These are phyloP conservation scores for Pichia sp. DNA, from an alignment of 1,139 yeast genomes.

Conservation along the genomic window DNA sequence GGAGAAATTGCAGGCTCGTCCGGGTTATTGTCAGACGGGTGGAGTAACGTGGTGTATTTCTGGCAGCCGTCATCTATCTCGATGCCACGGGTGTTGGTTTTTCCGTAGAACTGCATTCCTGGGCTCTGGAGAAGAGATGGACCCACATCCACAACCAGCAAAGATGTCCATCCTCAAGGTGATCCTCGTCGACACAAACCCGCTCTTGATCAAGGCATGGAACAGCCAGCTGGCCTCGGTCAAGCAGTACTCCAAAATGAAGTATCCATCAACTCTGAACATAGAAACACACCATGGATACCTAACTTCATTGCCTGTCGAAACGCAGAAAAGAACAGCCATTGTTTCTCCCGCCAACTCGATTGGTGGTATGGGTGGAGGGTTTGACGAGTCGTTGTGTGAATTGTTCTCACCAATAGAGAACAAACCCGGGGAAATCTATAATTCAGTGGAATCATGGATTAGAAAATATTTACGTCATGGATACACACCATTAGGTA, in stretches of 20 bases:
- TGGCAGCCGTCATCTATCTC: no score
- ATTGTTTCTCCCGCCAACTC: conserved; percentile 56
- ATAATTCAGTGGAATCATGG: conserved; percentile 21
- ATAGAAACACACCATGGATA: conserved; percentile 8
- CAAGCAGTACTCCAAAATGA: neutral
- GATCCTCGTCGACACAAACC: conserved; percentile 6
- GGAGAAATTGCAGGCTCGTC: no score
- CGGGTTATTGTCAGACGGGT: no score
- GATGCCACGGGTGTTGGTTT: no score
- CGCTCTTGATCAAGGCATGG: conserved; percentile 8
- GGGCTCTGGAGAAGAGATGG: no score
- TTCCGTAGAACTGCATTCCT: no score
- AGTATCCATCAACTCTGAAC: neutral
- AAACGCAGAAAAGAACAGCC: conserved; percentile 20
- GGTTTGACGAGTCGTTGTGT: conserved; percentile 46
- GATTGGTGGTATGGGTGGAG: conserved; percentile 50
- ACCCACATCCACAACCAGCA: no score
- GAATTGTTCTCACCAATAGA: conserved; percentile 32
- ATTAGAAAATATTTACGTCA: conserved; percentile 12
- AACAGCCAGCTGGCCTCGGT: conserved; percentile 1
- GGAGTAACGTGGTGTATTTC: no score
- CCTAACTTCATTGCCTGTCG: conserved; percentile 2
- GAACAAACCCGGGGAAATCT: conserved; percentile 13
- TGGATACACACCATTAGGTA: conserved; percentile 37
- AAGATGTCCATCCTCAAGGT: conserved; percentile 3